Evolutionary conservation across 1,284 basidiomycete genomes (phyloP).

Genomic region (Apiotrichum veenhuisii): DNA sequence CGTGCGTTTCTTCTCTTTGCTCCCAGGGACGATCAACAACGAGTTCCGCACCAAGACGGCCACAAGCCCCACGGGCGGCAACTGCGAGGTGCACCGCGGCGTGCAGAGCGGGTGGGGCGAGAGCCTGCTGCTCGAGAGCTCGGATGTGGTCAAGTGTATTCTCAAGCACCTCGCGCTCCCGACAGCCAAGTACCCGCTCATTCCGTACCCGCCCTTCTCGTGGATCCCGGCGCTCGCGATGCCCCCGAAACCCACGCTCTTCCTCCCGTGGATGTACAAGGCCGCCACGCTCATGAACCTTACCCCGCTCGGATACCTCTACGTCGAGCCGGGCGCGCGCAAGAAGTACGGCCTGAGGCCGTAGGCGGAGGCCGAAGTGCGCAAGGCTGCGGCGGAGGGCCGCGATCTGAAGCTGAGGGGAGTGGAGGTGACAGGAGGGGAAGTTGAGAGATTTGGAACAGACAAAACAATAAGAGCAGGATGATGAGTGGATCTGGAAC

Average conservation of each 20-base stretch:
- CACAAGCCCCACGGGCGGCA: conserved; percentile 52
- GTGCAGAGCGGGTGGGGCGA: conserved; percentile 37
- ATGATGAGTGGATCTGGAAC: no score
- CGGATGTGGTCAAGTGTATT: conserved; percentile 38
- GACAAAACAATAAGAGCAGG: no score
- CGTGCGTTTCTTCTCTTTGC: conserved; percentile 48
- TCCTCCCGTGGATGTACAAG: conserved; percentile 44
- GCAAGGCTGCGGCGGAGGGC: background rate
- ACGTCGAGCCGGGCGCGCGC: conserved; percentile 45
- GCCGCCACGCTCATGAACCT: conserved; percentile 34
- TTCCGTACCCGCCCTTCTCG: conserved; percentile 41
- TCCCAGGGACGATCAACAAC: conserved; percentile 58
- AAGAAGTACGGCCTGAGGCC: conserved; percentile 45
- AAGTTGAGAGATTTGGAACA: no score
- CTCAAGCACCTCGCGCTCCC: conserved; percentile 40
- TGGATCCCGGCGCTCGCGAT: conserved; percentile 28
- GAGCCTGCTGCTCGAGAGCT: conserved; percentile 36
- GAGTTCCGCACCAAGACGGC: conserved; percentile 68
- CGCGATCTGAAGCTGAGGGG: no score
- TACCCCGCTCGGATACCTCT: conserved; percentile 41
- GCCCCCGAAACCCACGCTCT: conserved; percentile 38
- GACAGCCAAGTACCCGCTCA: conserved; percentile 33
- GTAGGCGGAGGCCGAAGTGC: background rate
- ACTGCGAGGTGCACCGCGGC: conserved; percentile 22
- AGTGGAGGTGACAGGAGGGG: no score